A percentile compares a stretch with the other conserved stretches of the same genome.
Conservation (phyloP, 2,329 filamentous ascomycete species). For the Thermoascus crustaceus region DNA sequence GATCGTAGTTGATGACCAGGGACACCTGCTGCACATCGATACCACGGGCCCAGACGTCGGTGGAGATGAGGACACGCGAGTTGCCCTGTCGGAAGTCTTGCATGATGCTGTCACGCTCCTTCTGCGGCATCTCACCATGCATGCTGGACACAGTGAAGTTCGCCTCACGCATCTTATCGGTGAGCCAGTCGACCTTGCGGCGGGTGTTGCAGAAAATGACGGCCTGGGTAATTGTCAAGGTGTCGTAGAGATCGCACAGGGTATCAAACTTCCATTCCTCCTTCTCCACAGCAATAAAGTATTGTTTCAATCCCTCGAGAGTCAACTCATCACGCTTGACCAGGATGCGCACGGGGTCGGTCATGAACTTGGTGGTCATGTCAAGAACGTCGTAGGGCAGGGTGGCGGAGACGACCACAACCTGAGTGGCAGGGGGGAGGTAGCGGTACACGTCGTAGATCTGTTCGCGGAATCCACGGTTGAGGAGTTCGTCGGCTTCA, state of each 20-base stretch:
- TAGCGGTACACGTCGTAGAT: conserved; percentile 99
- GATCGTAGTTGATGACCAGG: conserved; percentile 97
- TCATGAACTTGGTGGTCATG: conserved; percentile 99
- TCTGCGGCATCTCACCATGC: conserved; percentile 99
- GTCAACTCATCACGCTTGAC: conserved; percentile 99
- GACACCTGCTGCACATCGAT: conserved; percentile 99
- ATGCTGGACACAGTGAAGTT: conserved; percentile 98
- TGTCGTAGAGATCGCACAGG: conserved; percentile 96
- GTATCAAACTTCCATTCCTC: conserved; percentile 99
- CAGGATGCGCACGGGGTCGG: conserved; percentile 87
- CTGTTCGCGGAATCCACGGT: conserved; percentile 93
- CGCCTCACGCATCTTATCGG: conserved; percentile 97
- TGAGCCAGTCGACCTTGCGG: conserved; percentile 98
- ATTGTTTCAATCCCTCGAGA: conserved; percentile 94
- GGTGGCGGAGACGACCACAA: conserved; percentile 95
- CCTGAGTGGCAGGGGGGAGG: conserved; percentile 90
- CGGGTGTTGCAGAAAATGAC: conserved; percentile 99
- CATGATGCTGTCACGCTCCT: conserved; percentile 98
- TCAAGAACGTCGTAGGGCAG: conserved; percentile 96
- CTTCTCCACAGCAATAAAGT: conserved; percentile 98
- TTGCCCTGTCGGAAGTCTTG: conserved; percentile 97
- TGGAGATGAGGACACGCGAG: conserved; percentile 91
- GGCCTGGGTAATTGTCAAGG: conserved; percentile 94
- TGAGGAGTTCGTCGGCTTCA: conserved; percentile 71
- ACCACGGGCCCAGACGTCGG: conserved; percentile 94